phyloP scores from a whole-genome alignment of 2,329 filamentous ascomycete species.

The Lachnellula hyalina region DNA sequence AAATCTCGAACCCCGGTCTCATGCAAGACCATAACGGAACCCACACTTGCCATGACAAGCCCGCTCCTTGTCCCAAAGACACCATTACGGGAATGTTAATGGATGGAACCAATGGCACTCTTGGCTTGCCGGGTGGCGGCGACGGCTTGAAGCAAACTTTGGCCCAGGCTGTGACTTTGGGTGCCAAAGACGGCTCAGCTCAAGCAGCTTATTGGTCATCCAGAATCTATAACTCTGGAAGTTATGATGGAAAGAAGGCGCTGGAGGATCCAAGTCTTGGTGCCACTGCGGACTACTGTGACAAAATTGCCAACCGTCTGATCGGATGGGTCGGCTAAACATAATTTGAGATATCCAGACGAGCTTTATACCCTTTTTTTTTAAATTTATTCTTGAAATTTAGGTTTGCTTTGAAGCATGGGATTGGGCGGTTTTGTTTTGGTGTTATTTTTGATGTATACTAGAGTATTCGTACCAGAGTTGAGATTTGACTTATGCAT shows the following conservation, averaged over 20 bases:
- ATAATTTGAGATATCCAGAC: background rate
- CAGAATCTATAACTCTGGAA: slow-evolving; percentile 37
- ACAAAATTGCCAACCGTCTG: slow-evolving; percentile 9
- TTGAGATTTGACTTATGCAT: too few relatives aligned
- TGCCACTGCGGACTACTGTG: slow-evolving; percentile 15
- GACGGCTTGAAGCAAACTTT: slow-evolving; percentile 33
- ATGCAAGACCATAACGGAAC: slow-evolving; percentile 20
- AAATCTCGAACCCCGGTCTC: slow-evolving; percentile 13
- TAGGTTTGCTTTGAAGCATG: background rate
- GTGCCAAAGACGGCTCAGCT: slow-evolving; percentile 16
- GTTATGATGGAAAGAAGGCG: slow-evolving; percentile 28
- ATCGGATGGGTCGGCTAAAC: background rate
- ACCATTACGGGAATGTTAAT: slow-evolving; percentile 30
- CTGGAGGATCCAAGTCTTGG: slow-evolving; percentile 16
- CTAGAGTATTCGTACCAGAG: too few relatives aligned
- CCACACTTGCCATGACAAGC: background rate
- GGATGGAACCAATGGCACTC: slow-evolving; percentile 34
- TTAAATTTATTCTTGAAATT: background rate
- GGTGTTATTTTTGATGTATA: too few relatives aligned
- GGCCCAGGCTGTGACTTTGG: slow-evolving; percentile 16
- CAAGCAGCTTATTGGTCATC: slow-evolving; percentile 31
- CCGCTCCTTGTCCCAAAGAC: slow-evolving; percentile 2
- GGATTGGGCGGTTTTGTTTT: too few relatives aligned
- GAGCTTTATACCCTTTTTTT: background rate
- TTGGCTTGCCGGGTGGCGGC: slow-evolving; percentile 11